Evolutionary conservation across 208 protist species (phyloP).

Genomic region (Blastocrithidia nonstop): DNA sequence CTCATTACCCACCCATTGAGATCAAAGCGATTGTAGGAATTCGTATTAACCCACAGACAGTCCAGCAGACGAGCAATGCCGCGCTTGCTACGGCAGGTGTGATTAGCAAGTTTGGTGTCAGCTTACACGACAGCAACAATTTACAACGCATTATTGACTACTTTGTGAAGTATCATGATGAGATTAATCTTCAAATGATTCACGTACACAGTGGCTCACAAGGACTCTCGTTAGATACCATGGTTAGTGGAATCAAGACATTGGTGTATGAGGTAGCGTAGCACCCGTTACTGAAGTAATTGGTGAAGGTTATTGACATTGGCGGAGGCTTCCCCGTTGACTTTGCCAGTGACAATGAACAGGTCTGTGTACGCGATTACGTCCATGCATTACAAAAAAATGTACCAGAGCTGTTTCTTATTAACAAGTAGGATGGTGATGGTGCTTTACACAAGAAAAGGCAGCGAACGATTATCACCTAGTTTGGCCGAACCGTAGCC

Average conservation of each 20-base stretch:
- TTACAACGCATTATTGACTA: conserved; percentile 17
- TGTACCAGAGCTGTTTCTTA: conserved; percentile 21
- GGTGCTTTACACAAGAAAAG: too few species aligned
- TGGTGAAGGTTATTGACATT: conserved; percentile 31
- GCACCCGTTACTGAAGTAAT: conserved; percentile 8
- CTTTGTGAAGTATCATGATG: conserved; percentile 17
- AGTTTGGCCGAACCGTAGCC: conserved; percentile 44
- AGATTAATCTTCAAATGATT: conserved; percentile 31
- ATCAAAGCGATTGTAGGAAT: conserved; percentile 27
- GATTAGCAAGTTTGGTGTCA: conserved; percentile 58
- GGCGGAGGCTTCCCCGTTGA: conserved; percentile 46
- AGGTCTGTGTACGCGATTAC: conserved; percentile 18
- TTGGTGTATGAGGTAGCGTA: conserved; percentile 15
- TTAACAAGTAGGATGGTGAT: conserved; percentile 3
- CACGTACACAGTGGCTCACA: conserved; percentile 59
- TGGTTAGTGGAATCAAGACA: conserved; percentile 24
- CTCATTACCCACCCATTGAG: conserved; percentile 2
- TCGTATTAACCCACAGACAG: conserved; percentile 54
- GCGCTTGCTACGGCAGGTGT: conserved; percentile 24
- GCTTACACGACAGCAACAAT: conserved; percentile 27
- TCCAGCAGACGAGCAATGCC: conserved; percentile 20
- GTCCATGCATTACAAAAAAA: conserved; percentile 9
- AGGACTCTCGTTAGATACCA: conserved; percentile 33
- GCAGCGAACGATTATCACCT: conserved; percentile 28
- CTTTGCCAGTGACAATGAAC: conserved; percentile 26